Evolutionary conservation across 257 asterid species (phyloP).

Genomic region (Penstemon barbatus): DNA sequence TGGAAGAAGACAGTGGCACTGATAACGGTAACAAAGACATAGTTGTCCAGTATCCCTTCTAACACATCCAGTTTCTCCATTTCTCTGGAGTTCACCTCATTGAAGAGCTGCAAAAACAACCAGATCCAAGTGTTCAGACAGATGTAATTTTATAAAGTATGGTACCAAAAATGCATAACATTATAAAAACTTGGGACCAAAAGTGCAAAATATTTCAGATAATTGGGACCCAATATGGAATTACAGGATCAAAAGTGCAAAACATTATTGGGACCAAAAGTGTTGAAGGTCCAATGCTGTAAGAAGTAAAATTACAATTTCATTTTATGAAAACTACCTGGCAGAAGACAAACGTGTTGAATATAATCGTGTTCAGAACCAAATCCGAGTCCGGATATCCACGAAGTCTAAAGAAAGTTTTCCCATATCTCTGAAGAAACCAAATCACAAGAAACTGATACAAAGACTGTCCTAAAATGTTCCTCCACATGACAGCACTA

Average conservation of each 20-base stretch:
- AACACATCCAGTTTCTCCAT: conserved; percentile 64
- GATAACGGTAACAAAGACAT: conserved; percentile 48
- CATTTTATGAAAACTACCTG: conserved; percentile 51
- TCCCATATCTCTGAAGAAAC: conserved; percentile 78
- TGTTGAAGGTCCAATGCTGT: too few species aligned
- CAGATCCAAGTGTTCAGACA: neutral
- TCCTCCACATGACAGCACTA: conserved; percentile 89
- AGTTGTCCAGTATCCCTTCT: conserved; percentile 49
- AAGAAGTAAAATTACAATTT: too few species aligned
- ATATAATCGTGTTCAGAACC: conserved; percentile 83
- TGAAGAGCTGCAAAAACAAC: conserved; percentile 55
- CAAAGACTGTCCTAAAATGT: conserved; percentile 83
- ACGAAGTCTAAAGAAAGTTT: conserved; percentile 52
- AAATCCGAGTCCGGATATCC: conserved; percentile 52
- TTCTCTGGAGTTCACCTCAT: conserved; percentile 67
- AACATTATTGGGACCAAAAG: too few species aligned
- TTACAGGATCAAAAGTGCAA: too few species aligned
- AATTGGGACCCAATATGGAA: too few species aligned
- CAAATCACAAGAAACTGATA: conserved; percentile 85
- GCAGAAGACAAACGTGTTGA: conserved; percentile 94
- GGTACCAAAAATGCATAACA: too few species aligned
- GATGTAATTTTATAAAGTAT: too few species aligned
- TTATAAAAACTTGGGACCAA: too few species aligned
- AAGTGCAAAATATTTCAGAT: too few species aligned
- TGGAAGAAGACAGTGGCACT: conserved; percentile 54